phyloP scores from a whole-genome alignment of 2,329 filamentous ascomycete genomes.

The Exophiala alcalophila region DNA sequence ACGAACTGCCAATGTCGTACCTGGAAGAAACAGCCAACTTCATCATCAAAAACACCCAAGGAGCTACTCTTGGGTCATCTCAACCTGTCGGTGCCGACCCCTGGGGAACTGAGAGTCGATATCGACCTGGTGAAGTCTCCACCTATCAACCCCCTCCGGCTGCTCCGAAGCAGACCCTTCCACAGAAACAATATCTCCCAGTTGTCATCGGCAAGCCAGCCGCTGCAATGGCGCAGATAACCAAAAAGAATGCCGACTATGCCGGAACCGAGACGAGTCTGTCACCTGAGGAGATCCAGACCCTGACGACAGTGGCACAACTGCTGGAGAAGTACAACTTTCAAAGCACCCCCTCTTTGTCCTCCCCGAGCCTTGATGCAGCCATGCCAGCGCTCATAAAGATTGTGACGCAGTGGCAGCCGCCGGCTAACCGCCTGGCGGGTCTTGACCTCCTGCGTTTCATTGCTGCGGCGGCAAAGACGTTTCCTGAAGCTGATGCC shows the following conservation, averaged over 20 bases:
- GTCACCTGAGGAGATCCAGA: slow-evolving; percentile 66
- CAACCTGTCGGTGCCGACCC: slow-evolving; percentile 61
- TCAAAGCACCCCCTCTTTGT: slow-evolving; percentile 33
- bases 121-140: slow-evolving; percentile 66
- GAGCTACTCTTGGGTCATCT: slow-evolving; percentile 68
- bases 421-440: slow-evolving; percentile 73
- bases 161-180: slow-evolving; percentile 48
- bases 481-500: slow-evolving; percentile 61
- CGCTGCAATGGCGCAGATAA: slow-evolving; percentile 72
- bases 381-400: slow-evolving; percentile 63
- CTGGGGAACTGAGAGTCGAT: slow-evolving; percentile 73
- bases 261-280: slow-evolving; percentile 72
- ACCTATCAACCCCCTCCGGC: slow-evolving; percentile 34
- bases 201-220: slow-evolving; percentile 70
- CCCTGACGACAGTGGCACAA: slow-evolving; percentile 59
- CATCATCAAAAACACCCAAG: slow-evolving; percentile 84
- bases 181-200: slow-evolving; percentile 74
- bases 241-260: slow-evolving; percentile 68
- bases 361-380: slow-evolving; percentile 29
- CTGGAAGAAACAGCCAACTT: slow-evolving; percentile 91
- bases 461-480: slow-evolving; percentile 64
- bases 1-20: slow-evolving; percentile 82
- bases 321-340: slow-evolving; percentile 55
- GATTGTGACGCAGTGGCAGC: slow-evolving; percentile 70
- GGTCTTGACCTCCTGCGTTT: slow-evolving; percentile 86